phyloP scores from a whole-genome alignment of 176 grass and related monocot genomes.

The Hsuehochloa calcarea region DNA sequence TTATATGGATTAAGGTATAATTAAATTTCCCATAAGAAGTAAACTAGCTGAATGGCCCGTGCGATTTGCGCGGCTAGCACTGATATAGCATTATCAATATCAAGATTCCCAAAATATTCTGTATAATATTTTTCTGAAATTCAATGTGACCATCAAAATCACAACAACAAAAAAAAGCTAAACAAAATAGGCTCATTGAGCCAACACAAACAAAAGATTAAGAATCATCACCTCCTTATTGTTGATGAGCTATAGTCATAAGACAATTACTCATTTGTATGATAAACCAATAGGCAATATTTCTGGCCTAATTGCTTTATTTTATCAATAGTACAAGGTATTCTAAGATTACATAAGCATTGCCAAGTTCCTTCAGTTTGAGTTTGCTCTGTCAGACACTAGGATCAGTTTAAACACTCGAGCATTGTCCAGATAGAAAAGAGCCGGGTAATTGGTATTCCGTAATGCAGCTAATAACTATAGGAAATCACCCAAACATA shows the following conservation, averaged over 20 bases:
- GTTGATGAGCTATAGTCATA: not conserved
- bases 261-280: not conserved
- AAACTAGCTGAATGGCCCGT: not conserved
- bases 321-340: not conserved
- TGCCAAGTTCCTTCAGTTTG: not conserved
- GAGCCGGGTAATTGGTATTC: not conserved
- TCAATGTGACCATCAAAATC: not conserved
- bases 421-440: not conserved
- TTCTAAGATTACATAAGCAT: not conserved
- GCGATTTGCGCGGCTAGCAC: not conserved
- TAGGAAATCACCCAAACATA: not conserved
- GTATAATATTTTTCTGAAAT: not conserved
- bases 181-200: not conserved
- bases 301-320: not conserved
- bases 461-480: not conserved
- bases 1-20: not conserved
- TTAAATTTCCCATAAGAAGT: not conserved
- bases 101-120: not conserved
- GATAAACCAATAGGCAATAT: not conserved
- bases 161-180: not conserved
- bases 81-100: not conserved
- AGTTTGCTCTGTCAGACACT: not conserved
- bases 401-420: not conserved
- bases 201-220: slow-evolving; percentile 12
- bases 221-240: not conserved